Percentiles rank a stretch among this genome's conserved stretches.
phyloP scores from a whole-genome alignment of 164 flowering plant species.

The Brasenia schreberi region DNA sequence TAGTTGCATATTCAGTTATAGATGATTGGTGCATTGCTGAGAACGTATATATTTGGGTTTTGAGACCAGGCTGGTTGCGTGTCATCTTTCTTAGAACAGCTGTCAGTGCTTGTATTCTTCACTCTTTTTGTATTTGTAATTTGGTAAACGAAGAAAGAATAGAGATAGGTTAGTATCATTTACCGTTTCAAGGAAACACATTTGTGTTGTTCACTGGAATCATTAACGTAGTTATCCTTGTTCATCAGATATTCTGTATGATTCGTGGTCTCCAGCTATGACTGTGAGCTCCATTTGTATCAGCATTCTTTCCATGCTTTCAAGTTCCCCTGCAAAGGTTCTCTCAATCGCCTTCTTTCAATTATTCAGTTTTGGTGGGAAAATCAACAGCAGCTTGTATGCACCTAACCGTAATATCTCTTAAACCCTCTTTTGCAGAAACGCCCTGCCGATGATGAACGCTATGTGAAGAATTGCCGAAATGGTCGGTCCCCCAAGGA shows the following conservation, averaged over 20 bases:
- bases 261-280: conserved; percentile 99
- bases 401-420: background rate
- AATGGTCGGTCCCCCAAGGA: conserved; percentile 54
- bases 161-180: no score
- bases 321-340: conserved; percentile 89
- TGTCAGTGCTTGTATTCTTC: no score
- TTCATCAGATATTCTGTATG: conserved; percentile 66
- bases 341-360: background rate
- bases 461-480: conserved; percentile 50
- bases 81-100: no score
- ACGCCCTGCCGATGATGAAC: conserved; percentile 49
- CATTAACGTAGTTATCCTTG: background rate
- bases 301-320: conserved; percentile 95
- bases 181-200: no score
- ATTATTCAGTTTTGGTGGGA: background rate
- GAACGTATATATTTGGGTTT: no score
- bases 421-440: conserved; percentile 22
- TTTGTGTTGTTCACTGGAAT: background rate
- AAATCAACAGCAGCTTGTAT: no score
- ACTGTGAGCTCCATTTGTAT: conserved; percentile 92
- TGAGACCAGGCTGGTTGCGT: no score
- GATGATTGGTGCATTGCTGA: no score
- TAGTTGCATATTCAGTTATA: no score
- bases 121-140: no score
- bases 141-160: no score